These are phyloP conservation scores for Kwoniella botswanensis DNA, from an alignment of 768 basidiomycete genomes.

Conservation along the genomic window DNA sequence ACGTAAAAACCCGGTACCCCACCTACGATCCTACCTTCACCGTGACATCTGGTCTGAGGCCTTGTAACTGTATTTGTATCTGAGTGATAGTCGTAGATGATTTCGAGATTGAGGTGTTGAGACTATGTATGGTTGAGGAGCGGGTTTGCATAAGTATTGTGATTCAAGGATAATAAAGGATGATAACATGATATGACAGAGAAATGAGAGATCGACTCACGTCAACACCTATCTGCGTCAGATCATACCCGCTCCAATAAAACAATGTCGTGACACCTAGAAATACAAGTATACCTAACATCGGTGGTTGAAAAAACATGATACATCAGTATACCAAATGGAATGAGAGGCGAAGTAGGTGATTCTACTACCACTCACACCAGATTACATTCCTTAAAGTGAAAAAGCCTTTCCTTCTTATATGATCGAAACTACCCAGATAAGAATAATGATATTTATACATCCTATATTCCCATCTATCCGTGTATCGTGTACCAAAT, in stretches of 20 bases:
- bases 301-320: not conserved
- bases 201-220: no score
- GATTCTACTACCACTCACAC: not conserved
- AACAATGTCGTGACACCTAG: not conserved
- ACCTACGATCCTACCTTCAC: constrained; percentile 6
- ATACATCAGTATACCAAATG: no score
- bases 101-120: not conserved
- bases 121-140: not conserved
- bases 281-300: not conserved
- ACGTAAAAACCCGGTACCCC: constrained; percentile 15
- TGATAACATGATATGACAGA: no score
- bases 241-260: not conserved
- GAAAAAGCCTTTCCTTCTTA: not conserved
- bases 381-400: not conserved
- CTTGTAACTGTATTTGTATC: not conserved
- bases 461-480: not conserved
- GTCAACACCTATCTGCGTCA: not conserved
- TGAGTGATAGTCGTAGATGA: not conserved
- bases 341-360: no score
- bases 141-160: no score
- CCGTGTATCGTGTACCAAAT: not conserved
- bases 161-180: no score
- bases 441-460: not conserved
- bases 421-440: not conserved
- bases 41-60: constrained; percentile 3